These are phyloP conservation scores for Diplodia corticola DNA, from an alignment of 2,329 filamentous ascomycete genomes.

Conservation along the genomic window DNA sequence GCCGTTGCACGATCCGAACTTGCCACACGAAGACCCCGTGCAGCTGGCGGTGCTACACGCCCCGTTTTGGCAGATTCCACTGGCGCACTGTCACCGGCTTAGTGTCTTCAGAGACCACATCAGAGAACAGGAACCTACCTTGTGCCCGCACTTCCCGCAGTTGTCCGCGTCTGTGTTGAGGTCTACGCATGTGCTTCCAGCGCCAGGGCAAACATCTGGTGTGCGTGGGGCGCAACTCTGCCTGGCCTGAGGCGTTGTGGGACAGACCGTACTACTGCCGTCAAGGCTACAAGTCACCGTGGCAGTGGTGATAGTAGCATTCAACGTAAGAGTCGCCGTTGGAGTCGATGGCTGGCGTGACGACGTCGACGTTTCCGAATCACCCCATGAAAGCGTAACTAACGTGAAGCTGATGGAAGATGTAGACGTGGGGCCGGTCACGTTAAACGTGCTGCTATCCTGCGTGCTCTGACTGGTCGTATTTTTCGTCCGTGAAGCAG, in stretches of 20 bases:
- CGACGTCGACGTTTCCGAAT: neutral
- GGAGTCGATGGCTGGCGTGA: neutral
- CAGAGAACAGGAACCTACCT: constrained; percentile 24
- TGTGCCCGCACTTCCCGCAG: constrained; percentile 4
- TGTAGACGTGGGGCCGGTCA: neutral
- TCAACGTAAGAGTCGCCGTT: neutral
- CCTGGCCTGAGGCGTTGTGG: neutral
- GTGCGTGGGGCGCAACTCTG: neutral
- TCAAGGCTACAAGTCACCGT: neutral
- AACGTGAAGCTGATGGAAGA: neutral
- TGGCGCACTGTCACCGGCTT: constrained; percentile 27
- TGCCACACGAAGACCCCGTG: constrained; percentile 31
- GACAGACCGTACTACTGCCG: neutral
- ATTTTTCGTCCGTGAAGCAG: neutral
- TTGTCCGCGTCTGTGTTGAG: neutral
- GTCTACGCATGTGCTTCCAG: neutral
- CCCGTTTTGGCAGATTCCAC: constrained; percentile 36
- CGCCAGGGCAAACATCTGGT: neutral
- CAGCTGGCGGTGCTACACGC: constrained; percentile 35
- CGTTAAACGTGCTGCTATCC: neutral
- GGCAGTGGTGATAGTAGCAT: neutral
- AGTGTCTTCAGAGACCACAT: constrained; percentile 28
- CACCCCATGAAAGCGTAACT: neutral
- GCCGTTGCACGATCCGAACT: constrained; percentile 31
- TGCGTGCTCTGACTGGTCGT: neutral